Base-by-base conservation (phyloP, 1,139 yeast species). In the Pichia sp. region DNA sequence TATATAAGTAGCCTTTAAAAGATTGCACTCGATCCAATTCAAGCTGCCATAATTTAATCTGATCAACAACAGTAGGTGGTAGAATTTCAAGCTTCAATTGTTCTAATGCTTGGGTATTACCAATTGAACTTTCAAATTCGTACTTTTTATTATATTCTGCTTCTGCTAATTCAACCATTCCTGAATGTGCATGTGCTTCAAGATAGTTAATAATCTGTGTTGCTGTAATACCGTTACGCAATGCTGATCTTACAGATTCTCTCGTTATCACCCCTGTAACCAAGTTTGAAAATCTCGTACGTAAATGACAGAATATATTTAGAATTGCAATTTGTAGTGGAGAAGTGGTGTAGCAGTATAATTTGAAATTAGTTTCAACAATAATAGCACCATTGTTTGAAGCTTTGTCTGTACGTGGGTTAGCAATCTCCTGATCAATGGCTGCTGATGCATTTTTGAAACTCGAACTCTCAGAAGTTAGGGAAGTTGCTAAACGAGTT, bases 31-130 rank as follows among this genome's bases (percentile, higher is more conserved):
- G 74, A 59, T 91, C 98, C 67, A 89, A 66, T 58, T 91, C 99
- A 48, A 91, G 69, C 64, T 91, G 98, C 99, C 99, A 91, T 42
- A 91, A 69, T 56, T 80, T 81, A 51, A 91, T 85, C 60, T 91
- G 99, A 63, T 91, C 99, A 1, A 86, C 88, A 8, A 91, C 95
- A 1, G 96, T 93, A 0, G 97, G 96, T 4, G 97, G 98, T 11
- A 91, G 64, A 15, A 88, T 67, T 54, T 81, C 88, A 30, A 82
- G 59, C 28, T 51, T 47, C 6, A 49, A 60, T 45, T 72, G 75
- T 46, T 45, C 51, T 6, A 46, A 35, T 3, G 58, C 52, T 12
- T 47, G 38, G 1, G 49, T 41, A 36, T 54, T 53, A 17, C 60
- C 61, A 21, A 52, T 46, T 45, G 79, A 81, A 33, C 72, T 66